Evolutionary conservation across 108 stramenopile genomes (phyloP).

Genomic region (Parietichytrium sp.): DNA sequence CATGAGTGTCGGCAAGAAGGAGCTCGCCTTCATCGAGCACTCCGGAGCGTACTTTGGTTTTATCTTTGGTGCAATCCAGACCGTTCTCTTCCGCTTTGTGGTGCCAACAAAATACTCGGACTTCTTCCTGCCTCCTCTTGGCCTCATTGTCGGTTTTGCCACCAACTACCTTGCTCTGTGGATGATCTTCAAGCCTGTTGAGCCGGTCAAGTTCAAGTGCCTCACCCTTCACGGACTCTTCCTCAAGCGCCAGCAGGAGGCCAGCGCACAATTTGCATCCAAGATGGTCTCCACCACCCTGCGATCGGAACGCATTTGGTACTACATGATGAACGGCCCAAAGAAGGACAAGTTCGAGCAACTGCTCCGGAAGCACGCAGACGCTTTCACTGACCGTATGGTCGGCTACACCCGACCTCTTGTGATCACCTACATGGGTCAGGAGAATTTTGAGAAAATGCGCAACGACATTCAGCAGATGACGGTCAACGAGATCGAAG

Average conservation of each 20-base stretch:
- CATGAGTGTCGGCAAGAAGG: constrained; percentile 85
- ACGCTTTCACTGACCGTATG: constrained; percentile 11
- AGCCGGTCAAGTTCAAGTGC: constrained; percentile 31
- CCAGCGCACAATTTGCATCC: constrained; percentile 73
- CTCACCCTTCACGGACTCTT: constrained; percentile 84
- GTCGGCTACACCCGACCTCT: constrained; percentile 23
- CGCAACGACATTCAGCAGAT: constrained; percentile 20
- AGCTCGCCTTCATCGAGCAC: constrained; percentile 81
- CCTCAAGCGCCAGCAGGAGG: constrained; percentile 82
- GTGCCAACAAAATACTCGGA: background rate
- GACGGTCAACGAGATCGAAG: constrained; percentile 20
- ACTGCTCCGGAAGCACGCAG: constrained; percentile 28
- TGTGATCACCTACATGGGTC: background rate
- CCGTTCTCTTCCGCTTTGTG: constrained; percentile 71
- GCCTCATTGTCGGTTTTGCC: constrained; percentile 57
- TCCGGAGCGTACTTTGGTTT: constrained; percentile 92
- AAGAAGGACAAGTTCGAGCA: constrained; percentile 32
- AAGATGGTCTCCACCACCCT: constrained; percentile 44
- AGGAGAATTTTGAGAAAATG: constrained; percentile 10
- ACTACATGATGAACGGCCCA: constrained; percentile 42
- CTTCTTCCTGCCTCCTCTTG: constrained; percentile 72
- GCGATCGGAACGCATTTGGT: constrained; percentile 24
- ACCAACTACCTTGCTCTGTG: constrained; percentile 45
- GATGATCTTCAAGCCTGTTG: constrained; percentile 49
- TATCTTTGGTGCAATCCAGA: constrained; percentile 83